Percentiles rank a stretch among this genome's conserved stretches.
Evolutionary conservation across 2,329 filamentous ascomycete species (phyloP).

Genomic region (Hypoxylon sp.): DNA sequence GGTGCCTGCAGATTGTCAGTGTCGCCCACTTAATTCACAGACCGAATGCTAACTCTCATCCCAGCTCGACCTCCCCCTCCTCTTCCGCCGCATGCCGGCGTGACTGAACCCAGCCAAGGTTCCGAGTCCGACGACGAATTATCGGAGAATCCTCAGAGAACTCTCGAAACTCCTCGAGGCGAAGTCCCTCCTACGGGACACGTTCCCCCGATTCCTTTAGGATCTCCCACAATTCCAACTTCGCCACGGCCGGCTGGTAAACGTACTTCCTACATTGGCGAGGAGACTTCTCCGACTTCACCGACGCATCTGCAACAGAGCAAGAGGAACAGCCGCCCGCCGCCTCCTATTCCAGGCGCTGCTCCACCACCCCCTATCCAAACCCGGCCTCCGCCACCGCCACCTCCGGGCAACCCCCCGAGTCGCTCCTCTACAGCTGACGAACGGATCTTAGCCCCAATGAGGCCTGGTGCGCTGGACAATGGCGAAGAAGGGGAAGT

Average conservation of each 20-base stretch:
- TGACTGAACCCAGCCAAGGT: conserved; percentile 77
- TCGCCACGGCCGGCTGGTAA: conserved; percentile 57
- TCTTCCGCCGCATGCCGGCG: conserved; percentile 63
- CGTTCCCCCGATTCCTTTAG: conserved; percentile 59
- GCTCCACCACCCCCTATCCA: conserved; percentile 64
- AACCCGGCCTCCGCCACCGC: conserved; percentile 74
- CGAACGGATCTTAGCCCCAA: conserved; percentile 59
- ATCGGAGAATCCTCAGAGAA: conserved; percentile 65
- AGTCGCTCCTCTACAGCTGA: conserved; percentile 72
- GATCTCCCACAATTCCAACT: conserved; percentile 59
- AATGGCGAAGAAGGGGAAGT: conserved; percentile 80
- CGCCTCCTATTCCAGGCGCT: conserved; percentile 71
- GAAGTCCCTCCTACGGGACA: conserved; percentile 55
- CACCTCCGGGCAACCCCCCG: conserved; percentile 65
- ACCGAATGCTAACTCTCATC: conserved; percentile 47
- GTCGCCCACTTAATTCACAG: conserved; percentile 7
- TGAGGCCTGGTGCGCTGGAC: conserved; percentile 57
- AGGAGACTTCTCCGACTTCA: conserved; percentile 56
- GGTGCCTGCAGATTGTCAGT: conserved; percentile 72
- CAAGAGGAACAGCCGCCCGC: conserved; percentile 69
- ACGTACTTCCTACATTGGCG: conserved; percentile 53
- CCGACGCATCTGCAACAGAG: conserved; percentile 55
- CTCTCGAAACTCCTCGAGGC: conserved; percentile 56
- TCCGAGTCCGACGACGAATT: conserved; percentile 92
- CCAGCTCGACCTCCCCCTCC: conserved; percentile 73